Evolutionary conservation across 257 asterid species (phyloP), one percentile per base, ranked within the genome.

Genomic region (Dorcoceras hygrometricum): DNA sequence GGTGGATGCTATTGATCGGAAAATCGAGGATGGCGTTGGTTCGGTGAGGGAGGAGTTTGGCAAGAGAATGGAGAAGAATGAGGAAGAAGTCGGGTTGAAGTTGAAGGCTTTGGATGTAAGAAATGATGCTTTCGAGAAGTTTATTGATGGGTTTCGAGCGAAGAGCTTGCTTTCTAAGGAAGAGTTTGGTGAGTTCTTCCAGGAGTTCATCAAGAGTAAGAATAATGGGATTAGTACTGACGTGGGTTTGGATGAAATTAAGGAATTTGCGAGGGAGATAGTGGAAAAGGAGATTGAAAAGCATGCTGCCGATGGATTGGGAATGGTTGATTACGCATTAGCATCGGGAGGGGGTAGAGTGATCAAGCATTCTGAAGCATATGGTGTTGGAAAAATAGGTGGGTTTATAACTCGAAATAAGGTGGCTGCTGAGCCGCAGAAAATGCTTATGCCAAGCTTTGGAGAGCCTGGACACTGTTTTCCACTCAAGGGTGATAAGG

Each of bases 391-490:
- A 12, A 72, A 73, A 58, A 4, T 48, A 23, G 65, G 73, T 27
- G 67, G 71, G 81, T 63, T 74, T 55, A 1, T 68, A 28, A 65
- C 18, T 53, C 57, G 51, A 5, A 75, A 58, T 27, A 68, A 26
- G 68, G 81, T 75, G 53, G 70, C 80, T 43, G 31, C 25, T 4
- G 83, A 81, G 65, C 84, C 95, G 7, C 79, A 74, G 63, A 89
- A 77, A 89, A 88, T 94, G 87, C 67, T 94, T 56, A 80, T 67
- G 66, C 97, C 99, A 5, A 94, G 97, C 78, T 90, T 94, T 77
- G 99, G 99, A 65, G 97, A 90, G 83, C 99, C 99, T 43, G 97
- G 97, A 16, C 89, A 86, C 22, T 94, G 99, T 75, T 90, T 90
- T 75, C 83, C 96, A 8, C 83, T 94, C 14, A 88, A 85, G 26